Conservation (phyloP, 768 basidiomycete genomes). For the Floccularia luteovirens region DNA sequence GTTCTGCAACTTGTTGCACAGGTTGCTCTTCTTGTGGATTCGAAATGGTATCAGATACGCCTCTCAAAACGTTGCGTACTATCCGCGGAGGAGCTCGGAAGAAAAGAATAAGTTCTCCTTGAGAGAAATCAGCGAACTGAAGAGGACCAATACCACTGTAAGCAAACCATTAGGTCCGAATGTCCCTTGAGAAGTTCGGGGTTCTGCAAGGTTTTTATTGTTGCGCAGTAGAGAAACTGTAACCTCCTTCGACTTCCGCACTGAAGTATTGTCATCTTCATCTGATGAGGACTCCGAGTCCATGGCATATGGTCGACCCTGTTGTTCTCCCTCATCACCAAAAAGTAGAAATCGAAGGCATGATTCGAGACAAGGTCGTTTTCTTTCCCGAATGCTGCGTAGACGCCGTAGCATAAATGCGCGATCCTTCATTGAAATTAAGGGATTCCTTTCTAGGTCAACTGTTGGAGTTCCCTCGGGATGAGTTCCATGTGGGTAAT, state of each 20-base stretch:
- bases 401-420: slow-evolving; percentile 76
- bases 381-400: slow-evolving; percentile 58
- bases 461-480: slow-evolving; percentile 67
- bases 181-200: slow-evolving; percentile 78
- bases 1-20: slow-evolving; percentile 8
- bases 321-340: slow-evolving; percentile 48
- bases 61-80: slow-evolving; percentile 49
- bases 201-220: slow-evolving; percentile 77
- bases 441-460: slow-evolving; percentile 76
- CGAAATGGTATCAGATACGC: slow-evolving; percentile 37
- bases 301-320: slow-evolving; percentile 22
- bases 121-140: slow-evolving; percentile 2
- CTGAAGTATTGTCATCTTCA: slow-evolving; percentile 36
- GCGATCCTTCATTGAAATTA: slow-evolving; percentile 72
- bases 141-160: background rate
- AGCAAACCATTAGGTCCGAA: slow-evolving; percentile 82
- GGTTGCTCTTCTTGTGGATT: slow-evolving; percentile 18
- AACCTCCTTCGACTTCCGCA: slow-evolving; percentile 36
- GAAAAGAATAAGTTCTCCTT: slow-evolving; percentile 85
- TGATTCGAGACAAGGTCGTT: slow-evolving; percentile 79
- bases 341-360: slow-evolving; percentile 81
- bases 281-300: slow-evolving; percentile 65
- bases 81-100: slow-evolving; percentile 72
- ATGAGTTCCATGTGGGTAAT: slow-evolving; percentile 59
- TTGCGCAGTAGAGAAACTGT: slow-evolving; percentile 49